phyloP scores from a whole-genome alignment of 176 grass and related monocot genomes.

The Zizania latifolia region DNA sequence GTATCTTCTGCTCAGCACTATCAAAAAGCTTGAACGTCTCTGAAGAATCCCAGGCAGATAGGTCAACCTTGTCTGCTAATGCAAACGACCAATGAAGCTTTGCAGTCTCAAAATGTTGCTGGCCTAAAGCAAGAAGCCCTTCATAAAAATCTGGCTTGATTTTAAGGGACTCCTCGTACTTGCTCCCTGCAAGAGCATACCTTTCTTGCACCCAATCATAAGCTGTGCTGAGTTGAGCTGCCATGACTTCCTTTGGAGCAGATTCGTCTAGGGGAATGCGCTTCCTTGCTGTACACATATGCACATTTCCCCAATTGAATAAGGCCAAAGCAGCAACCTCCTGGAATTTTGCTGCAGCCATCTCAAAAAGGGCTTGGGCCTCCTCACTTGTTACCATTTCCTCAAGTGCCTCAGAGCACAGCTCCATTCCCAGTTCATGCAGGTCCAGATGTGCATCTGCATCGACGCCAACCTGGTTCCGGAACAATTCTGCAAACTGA shows the following conservation, averaged over 20 bases:
- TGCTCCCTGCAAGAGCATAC: conserved; percentile 69
- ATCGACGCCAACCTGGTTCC: conserved; percentile 94
- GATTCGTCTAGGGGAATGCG: conserved; percentile 89
- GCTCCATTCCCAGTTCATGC: conserved; percentile 95
- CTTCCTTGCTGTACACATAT: conserved; percentile 97
- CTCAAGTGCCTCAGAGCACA: conserved; percentile 90
- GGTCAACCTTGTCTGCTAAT: conserved; percentile 77
- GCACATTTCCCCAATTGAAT: conserved; percentile 98
- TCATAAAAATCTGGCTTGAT: conserved; percentile 99
- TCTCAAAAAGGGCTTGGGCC: conserved; percentile 77
- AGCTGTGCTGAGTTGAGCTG: conserved; percentile 62
- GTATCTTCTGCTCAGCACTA: conserved; percentile 88
- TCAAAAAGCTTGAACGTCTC: conserved; percentile 85
- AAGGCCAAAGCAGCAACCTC: conserved; percentile 85
- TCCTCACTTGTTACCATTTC: conserved; percentile 78
- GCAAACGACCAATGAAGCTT: conserved; percentile 97
- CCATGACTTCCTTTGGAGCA: conserved; percentile 63
- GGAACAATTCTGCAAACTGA: conserved; percentile 91
- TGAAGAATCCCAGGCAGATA: conserved; percentile 67
- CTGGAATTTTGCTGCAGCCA: conserved; percentile 89
- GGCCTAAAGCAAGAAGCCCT: conserved; percentile 92
- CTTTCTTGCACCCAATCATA: conserved; percentile 84
- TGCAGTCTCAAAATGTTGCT: conserved; percentile 94
- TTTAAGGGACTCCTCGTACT: conserved; percentile 73
- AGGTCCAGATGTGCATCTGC: conserved; percentile 90